phyloP scores from a whole-genome alignment of 192 early-diverging fungal species.

The Powellomyces hirtus region DNA sequence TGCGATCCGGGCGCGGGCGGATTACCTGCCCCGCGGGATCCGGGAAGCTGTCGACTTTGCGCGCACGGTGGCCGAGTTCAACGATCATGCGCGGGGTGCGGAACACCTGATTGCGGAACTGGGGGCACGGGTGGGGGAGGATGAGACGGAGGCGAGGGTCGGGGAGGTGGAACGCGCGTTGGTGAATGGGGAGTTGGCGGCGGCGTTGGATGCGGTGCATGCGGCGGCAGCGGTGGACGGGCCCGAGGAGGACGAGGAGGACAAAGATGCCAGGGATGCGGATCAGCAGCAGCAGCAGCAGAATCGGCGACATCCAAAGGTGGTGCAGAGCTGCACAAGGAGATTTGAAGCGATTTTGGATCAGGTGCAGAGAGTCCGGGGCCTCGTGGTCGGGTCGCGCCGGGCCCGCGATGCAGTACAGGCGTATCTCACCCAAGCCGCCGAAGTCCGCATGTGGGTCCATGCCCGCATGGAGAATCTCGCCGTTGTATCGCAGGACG shows the following conservation, averaged over 20 bases:
- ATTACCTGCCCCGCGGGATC: background rate
- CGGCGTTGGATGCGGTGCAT: background rate
- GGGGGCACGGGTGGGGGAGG: background rate
- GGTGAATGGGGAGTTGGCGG: slow-evolving; percentile 2
- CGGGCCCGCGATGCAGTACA: slow-evolving; percentile 7
- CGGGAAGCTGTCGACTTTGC: background rate
- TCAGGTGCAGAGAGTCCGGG: slow-evolving; percentile 4
- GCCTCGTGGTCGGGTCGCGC: background rate
- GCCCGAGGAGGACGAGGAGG: slow-evolving; percentile 1
- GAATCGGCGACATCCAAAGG: background rate
- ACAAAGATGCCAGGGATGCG: too few species aligned
- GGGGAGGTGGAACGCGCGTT: slow-evolving; percentile 7
- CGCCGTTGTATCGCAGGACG: slow-evolving; percentile 3
- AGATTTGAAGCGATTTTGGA: slow-evolving; percentile 15
- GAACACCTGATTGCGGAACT: background rate
- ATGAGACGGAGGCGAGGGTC: background rate
- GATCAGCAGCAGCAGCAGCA: background rate
- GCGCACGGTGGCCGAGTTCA: background rate
- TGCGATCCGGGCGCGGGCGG: slow-evolving; percentile 10
- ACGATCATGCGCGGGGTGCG: background rate
- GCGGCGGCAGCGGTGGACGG: background rate
- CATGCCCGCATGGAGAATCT: slow-evolving; percentile 13
- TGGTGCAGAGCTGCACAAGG: background rate
- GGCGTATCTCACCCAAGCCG: slow-evolving; percentile 4
- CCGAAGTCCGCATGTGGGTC: slow-evolving; percentile 12